Evolutionary conservation across 108 stramenopile genomes (phyloP).

Genomic region (Fragilaria radians): DNA sequence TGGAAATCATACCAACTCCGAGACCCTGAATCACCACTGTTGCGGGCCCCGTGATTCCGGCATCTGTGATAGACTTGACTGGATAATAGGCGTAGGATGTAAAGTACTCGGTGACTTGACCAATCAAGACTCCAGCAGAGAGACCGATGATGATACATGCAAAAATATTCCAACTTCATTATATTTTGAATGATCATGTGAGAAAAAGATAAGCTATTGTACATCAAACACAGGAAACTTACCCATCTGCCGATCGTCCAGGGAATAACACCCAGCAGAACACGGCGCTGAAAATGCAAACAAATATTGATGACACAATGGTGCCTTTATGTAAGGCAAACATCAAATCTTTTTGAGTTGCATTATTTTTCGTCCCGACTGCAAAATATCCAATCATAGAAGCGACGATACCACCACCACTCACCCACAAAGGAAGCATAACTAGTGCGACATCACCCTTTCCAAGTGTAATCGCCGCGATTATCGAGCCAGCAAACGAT

Average conservation of each 20-base stretch:
- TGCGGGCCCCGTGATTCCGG: conserved; percentile 87
- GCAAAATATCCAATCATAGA: conserved; percentile 67
- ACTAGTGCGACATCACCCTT: conserved; percentile 54
- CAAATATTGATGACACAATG: conserved; percentile 61
- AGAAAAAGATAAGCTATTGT: too few relatives aligned
- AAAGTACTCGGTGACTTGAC: conserved; percentile 92
- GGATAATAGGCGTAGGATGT: conserved; percentile 86
- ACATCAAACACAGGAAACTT: too few relatives aligned
- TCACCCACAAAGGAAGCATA: conserved; percentile 83
- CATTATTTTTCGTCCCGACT: conserved; percentile 56
- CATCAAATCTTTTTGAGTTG: conserved; percentile 59
- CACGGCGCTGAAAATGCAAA: conserved; percentile 44
- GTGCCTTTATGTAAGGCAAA: conserved; percentile 69
- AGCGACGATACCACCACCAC: conserved; percentile 82
- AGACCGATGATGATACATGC: conserved; percentile 83
- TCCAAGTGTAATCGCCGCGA: conserved; percentile 85
- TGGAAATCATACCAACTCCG: conserved; percentile 87
- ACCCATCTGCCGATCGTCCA: conserved; percentile 32
- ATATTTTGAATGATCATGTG: background rate
- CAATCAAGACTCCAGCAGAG: conserved; percentile 84
- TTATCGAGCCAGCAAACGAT: conserved; percentile 88
- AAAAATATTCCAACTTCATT: conserved; percentile 52
- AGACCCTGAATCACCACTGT: conserved; percentile 94
- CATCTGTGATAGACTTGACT: conserved; percentile 70
- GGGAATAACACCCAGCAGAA: conserved; percentile 41